phyloP scores from a whole-genome alignment of 2,329 filamentous ascomycete genomes.

The Sporothrix brasiliensis region DNA sequence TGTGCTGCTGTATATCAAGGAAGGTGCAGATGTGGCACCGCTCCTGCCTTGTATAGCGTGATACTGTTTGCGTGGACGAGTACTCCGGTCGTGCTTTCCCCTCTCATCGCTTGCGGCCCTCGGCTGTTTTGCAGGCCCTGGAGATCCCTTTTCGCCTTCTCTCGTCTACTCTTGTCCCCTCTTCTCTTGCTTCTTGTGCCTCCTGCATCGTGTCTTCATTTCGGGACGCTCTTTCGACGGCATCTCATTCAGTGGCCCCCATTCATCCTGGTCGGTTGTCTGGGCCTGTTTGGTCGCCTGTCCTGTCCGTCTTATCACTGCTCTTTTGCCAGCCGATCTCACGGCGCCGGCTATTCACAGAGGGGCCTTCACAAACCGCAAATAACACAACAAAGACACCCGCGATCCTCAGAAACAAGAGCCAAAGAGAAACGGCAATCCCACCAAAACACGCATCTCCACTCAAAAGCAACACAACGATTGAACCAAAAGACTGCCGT shows the following conservation, averaged over 20 bases:
- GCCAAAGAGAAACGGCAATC: neutral
- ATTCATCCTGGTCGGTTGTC: neutral
- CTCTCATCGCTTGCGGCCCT: conserved; percentile 1
- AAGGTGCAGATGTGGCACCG: conserved; percentile 5
- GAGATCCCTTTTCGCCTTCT: neutral
- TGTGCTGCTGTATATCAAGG: neutral
- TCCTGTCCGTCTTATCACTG: neutral
- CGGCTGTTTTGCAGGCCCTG: conserved; percentile 10
- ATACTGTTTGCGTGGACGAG: neutral
- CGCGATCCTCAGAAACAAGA: conserved; percentile 17
- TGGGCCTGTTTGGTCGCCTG: conserved; percentile 1
- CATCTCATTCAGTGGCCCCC: neutral
- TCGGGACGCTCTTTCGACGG: neutral
- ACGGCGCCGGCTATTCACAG: conserved; percentile 12
- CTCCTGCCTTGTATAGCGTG: conserved; percentile 11
- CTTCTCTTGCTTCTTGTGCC: conserved; percentile 1
- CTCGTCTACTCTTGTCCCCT: conserved; percentile 4
- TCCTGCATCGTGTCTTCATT: conserved; percentile 29
- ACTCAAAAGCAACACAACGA: neutral
- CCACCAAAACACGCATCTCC: neutral
- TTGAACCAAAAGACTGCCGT: neutral
- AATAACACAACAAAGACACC: neutral
- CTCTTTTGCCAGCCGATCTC: conserved; percentile 22
- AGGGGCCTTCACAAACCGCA: neutral
- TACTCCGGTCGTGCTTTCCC: conserved; percentile 11